Evolutionary conservation across 2,329 filamentous ascomycete genomes (phyloP).

Genomic region (Xylariaceae sp.): DNA sequence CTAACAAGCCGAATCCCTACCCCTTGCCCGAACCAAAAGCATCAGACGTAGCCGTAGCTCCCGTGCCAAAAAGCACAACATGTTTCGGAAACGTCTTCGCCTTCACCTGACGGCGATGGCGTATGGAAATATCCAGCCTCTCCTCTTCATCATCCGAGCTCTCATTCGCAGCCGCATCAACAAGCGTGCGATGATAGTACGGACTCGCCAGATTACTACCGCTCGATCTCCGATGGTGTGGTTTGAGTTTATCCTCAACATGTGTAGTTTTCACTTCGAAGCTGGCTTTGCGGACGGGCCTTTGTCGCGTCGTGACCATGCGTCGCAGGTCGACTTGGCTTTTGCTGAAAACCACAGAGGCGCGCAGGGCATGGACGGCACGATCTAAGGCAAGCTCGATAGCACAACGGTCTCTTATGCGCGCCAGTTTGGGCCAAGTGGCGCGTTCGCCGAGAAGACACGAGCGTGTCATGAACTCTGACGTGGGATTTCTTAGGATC

Average conservation of each 20-base stretch:
- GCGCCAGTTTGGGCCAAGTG: slow-evolving; percentile 84
- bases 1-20: neutral
- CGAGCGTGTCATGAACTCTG: slow-evolving; percentile 78
- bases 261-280: slow-evolving; percentile 12
- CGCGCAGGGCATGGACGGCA: slow-evolving; percentile 63
- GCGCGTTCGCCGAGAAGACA: slow-evolving; percentile 75
- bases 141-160: slow-evolving; percentile 44
- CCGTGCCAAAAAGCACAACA: slow-evolving; percentile 30
- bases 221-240: slow-evolving; percentile 44
- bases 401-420: slow-evolving; percentile 80
- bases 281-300: slow-evolving; percentile 13
- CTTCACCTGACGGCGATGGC: slow-evolving; percentile 36
- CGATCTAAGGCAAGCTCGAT: slow-evolving; percentile 80
- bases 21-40: slow-evolving; percentile 15
- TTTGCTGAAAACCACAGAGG: slow-evolving; percentile 63
- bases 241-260: slow-evolving; percentile 27
- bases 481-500: slow-evolving; percentile 76
- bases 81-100: slow-evolving; percentile 40
- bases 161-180: slow-evolving; percentile 39
- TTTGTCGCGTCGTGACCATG: slow-evolving; percentile 30
- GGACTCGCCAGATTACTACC: slow-evolving; percentile 42
- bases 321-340: slow-evolving; percentile 57
- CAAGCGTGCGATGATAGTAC: slow-evolving; percentile 34
- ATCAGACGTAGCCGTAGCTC: slow-evolving; percentile 26
- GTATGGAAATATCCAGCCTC: slow-evolving; percentile 38